Percentiles rank a stretch among this genome's conserved stretches.
phyloP scores from a whole-genome alignment of 2,329 filamentous ascomycete genomes.

The Aureobasidium sp. region DNA sequence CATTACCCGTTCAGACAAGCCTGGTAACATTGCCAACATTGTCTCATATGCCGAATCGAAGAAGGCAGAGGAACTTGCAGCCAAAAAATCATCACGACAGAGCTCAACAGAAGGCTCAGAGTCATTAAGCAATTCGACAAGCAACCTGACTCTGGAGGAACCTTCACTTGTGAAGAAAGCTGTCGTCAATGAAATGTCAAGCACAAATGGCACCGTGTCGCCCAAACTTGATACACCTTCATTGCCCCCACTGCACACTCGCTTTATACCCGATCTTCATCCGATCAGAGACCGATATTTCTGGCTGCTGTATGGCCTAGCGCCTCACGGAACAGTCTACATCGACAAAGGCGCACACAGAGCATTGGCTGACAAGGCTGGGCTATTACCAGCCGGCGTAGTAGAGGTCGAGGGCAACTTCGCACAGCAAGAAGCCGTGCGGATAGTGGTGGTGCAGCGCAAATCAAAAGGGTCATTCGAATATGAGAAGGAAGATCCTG shows the following conservation, averaged over 20 bases:
- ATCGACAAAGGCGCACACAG: conserved; percentile 84
- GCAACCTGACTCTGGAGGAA: conserved; percentile 4
- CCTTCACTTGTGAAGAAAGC: conserved; percentile 16
- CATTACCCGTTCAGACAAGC: conserved; percentile 88
- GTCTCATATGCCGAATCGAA: conserved; percentile 68
- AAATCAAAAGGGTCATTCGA: neutral
- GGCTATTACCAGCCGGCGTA: conserved; percentile 83
- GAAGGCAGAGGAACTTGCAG: conserved; percentile 30
- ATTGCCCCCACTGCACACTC: conserved; percentile 65
- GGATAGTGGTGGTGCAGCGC: conserved; percentile 69
- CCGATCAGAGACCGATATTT: conserved; percentile 92
- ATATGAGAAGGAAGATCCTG: conserved; percentile 43
- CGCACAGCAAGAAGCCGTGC: conserved; percentile 84
- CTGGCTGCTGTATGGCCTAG: conserved; percentile 90
- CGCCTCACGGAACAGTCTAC: conserved; percentile 82
- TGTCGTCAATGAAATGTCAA: conserved; percentile 14
- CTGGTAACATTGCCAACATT: conserved; percentile 83
- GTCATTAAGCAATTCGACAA: conserved; percentile 16
- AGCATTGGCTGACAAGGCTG: conserved; percentile 74
- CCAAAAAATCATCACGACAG: neutral
- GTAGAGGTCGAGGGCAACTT: conserved; percentile 83
- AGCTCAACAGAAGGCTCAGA: neutral
- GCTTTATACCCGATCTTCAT: conserved; percentile 75
- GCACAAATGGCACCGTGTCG: conserved; percentile 18
- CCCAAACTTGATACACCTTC: conserved; percentile 24